Conservation (phyloP, 2,329 filamentous ascomycete species). For the Beauveria medogensis region DNA sequence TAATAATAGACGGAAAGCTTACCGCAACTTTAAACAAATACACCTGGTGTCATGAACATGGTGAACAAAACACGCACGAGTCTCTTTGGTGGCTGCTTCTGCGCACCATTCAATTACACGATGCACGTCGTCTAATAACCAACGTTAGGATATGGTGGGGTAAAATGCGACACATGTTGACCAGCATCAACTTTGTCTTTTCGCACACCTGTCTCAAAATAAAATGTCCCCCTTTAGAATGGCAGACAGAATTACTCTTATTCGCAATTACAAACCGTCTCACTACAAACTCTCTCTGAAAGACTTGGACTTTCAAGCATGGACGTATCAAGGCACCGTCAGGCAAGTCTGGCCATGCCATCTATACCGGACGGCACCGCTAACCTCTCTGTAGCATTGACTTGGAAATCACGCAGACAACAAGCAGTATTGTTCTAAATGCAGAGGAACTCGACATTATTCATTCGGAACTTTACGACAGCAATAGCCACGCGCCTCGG, state of each 20-base stretch:
- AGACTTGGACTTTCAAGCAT: conserved; percentile 4
- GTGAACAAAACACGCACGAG: background rate
- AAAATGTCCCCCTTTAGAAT: background rate
- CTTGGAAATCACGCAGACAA: background rate
- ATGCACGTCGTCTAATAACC: background rate
- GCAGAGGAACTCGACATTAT: background rate
- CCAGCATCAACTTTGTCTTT: background rate
- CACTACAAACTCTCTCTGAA: conserved; percentile 7
- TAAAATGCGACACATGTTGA: background rate
- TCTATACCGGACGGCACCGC: background rate
- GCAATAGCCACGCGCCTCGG: conserved; percentile 20
- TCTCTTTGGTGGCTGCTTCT: background rate
- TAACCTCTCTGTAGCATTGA: background rate
- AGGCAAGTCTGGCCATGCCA: background rate
- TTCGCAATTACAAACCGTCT: background rate
- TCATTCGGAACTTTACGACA: background rate
- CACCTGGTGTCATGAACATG: background rate
- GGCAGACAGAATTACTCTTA: background rate
- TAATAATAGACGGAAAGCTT: too few species aligned
- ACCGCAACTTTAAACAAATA: background rate
- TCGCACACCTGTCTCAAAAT: background rate
- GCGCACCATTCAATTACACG: background rate
- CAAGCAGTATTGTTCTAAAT: background rate
- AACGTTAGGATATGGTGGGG: background rate
- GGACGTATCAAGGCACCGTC: conserved; percentile 10